Evolutionary conservation across 163 green algal species (phyloP).

Genomic region (Scenedesmus sp.): DNA sequence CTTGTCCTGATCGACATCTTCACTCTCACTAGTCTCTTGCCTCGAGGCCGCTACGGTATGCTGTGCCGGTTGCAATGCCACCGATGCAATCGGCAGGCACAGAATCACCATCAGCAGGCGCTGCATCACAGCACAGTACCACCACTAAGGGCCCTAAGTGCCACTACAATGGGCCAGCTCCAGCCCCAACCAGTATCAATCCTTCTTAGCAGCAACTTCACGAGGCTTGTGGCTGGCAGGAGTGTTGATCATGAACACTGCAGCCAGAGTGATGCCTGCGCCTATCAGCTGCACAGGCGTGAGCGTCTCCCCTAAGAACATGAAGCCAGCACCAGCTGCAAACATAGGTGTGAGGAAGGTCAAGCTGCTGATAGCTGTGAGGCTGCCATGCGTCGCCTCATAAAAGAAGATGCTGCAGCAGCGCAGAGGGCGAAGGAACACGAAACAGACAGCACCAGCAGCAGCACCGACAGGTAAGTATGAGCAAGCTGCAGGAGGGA

Average conservation of each 20-base stretch:
- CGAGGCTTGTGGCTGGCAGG: conserved; percentile 40
- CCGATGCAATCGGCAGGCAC: too few species aligned
- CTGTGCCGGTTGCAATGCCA: too few species aligned
- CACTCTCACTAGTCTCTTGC: too few species aligned
- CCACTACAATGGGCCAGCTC: neutral
- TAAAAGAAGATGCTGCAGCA: conserved; percentile 89
- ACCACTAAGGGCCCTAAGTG: too few species aligned
- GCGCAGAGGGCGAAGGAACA: conserved; percentile 82
- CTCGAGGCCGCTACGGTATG: too few species aligned
- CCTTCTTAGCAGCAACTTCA: neutral
- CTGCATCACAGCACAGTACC: conserved; percentile 13
- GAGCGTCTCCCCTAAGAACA: conserved; percentile 85
- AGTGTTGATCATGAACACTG: conserved; percentile 85
- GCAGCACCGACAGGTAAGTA: conserved; percentile 50
- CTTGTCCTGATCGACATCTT: too few species aligned
- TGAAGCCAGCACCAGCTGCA: conserved; percentile 74
- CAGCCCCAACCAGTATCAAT: neutral
- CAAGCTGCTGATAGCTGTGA: conserved; percentile 88
- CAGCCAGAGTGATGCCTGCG: conserved; percentile 83
- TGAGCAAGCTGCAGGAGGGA: conserved; percentile 52
- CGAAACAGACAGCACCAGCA: conserved; percentile 76
- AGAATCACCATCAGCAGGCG: too few species aligned
- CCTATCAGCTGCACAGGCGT: conserved; percentile 86
- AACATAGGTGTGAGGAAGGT: conserved; percentile 93
- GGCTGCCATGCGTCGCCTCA: conserved; percentile 76